Base-by-base conservation (phyloP, 495 filamentous ascomycete genomes). In the Echria macrotheca region DNA sequence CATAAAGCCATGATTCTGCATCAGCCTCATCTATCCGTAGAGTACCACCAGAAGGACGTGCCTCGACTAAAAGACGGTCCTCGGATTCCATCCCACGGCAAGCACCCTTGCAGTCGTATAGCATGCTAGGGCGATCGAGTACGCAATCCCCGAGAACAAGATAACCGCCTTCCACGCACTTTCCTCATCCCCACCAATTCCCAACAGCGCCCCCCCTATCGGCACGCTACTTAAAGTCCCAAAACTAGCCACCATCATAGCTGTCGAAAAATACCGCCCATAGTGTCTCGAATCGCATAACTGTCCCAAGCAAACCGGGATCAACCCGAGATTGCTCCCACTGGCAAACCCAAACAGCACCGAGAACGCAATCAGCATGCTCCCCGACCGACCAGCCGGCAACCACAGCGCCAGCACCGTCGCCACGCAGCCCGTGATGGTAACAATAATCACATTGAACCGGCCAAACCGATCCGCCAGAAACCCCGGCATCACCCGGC, bases 241-340 rank as follows among this genome's bases (percentile, higher is more conserved):
- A 64, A 97, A 89, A 52, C 85, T 88, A 23, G 91, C 91, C 25
- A 95, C 75, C 55, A 89, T 93, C 67, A 95, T 93, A 49, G 84
- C 83, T 2, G 90, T 93, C 12, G 90, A 85, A 56, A 83, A 95
- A 53, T 86, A 90, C 43, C 86, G 72, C 4, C 91, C 91, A 53
- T 93, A 96, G 43, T 91, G 72, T 46, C 89, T 79, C 4, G 89
- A 87, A 45, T 85, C 83, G 67, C 90, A 96, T 23, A 96, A 76
- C 71, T 95, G 89, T 4, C 90, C 89, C 9, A 97, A 79, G 57
- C 89, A 95, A 2, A 96, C 90, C 0, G 91, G 91, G 2, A 87
- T 86, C 40, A 97, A 65, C 19, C 82, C 84, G 47, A 97, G 84
- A 52, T 93, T 93, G 47, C 82, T 85, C 4, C 91, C 91, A 28